Evolutionary conservation across 495 filamentous ascomycete species (phyloP), one percentile per base, ranked within the genome.

Genomic region (Podospora comata): DNA sequence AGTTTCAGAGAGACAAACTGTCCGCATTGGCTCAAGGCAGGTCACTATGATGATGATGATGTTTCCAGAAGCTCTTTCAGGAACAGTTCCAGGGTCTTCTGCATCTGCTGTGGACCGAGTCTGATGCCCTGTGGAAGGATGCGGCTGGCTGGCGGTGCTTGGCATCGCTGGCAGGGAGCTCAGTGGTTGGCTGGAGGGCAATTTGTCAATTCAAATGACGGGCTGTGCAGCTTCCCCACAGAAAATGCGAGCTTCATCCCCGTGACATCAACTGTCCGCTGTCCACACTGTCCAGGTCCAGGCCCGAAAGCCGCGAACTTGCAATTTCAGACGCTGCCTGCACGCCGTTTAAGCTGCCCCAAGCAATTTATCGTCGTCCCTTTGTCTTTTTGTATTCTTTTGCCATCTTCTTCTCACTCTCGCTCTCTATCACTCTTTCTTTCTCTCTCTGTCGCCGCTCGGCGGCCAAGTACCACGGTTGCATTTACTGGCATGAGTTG

Each of bases 401-500:
- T 54, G 44, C 65, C 64, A 11, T 66, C 67, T 44, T 65, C 11
- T 26, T 58, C 55, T 58, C 6, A 26, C 55, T 48, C 61, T 32
- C 23, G 23, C 23, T 23, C 1, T 23, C 23, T 23, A 23, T 23
- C 23, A 23, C 23, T 23, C 23, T 23, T 23, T 57, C 55, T 58
- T 6, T 7, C 55, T 48, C 57, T 32, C 27, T 54, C 44, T 26
- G 28, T 64, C 61, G 27, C 56, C 62, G 44, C 65, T 57, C 48
- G 58, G 69, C 61, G 65, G 56, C 61, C 28, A 18, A n/a, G 15
- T 32, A 44, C 27, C 64, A 39, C 68, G 58, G 2, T n/a, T 30
- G 56, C 56, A 68, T 32, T 44, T 53, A 59, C 55, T 74, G 75
- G 71, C 72, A 77, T 77, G 75, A 67, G 68, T 65, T 77, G 70